These are phyloP conservation scores for Paramarasmius palmivorus DNA, from an alignment of 1,284 basidiomycete genomes.

Conservation along the genomic window DNA sequence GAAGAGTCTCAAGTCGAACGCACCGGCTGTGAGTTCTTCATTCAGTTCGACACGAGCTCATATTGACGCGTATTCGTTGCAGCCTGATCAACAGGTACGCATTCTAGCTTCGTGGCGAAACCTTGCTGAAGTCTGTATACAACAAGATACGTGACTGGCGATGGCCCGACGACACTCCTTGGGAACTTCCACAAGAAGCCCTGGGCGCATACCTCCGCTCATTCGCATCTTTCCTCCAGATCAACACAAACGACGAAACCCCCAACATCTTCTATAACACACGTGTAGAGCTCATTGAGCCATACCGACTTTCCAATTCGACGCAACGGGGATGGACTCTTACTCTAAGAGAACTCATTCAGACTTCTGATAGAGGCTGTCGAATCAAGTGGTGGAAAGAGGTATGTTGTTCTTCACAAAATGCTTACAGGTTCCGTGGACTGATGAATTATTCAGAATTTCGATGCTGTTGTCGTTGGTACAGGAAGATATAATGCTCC, in stretches of 20 bases:
- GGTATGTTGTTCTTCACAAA: constrained; percentile 19
- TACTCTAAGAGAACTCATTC: constrained; percentile 32
- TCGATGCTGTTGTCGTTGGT: constrained; percentile 31
- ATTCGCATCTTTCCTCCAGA: constrained; percentile 38
- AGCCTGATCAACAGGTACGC: constrained; percentile 6
- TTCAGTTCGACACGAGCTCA: constrained; percentile 6
- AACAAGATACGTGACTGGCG: constrained; percentile 19
- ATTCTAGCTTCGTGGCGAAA: too few relatives aligned
- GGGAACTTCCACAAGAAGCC: constrained; percentile 21
- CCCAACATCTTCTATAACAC: constrained; percentile 43
- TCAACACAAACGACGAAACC: constrained; percentile 42
- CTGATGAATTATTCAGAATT: constrained; percentile 30
- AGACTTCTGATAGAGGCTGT: constrained; percentile 21
- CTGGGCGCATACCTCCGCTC: constrained; percentile 27
- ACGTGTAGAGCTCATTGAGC: constrained; percentile 46
- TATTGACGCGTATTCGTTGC: background rate
- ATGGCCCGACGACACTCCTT: constrained; percentile 19
- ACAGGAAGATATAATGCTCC: constrained; percentile 3
- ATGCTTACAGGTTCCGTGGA: background rate
- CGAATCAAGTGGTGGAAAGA: constrained; percentile 36
- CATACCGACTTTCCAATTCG: constrained; percentile 29
- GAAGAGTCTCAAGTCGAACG: constrained; percentile 40
- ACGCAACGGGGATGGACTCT: constrained; percentile 39
- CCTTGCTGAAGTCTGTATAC: background rate
- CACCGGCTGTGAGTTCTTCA: constrained; percentile 33